phyloP scores from a whole-genome alignment of 352 stramenopile genomes.

The Globisporangium uncinulatum region DNA sequence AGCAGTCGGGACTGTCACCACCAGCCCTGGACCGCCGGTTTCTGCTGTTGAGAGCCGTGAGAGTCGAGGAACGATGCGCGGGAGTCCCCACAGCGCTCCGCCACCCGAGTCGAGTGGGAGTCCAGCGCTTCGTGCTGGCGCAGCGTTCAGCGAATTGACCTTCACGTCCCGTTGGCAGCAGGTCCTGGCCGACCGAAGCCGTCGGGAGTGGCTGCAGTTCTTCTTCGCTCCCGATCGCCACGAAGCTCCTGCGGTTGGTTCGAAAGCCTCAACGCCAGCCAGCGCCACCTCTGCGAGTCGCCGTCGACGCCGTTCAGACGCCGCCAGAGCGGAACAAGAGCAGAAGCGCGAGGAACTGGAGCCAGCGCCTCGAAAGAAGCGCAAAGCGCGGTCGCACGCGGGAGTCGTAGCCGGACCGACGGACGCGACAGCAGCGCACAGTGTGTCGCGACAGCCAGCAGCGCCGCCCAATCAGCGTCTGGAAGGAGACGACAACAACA shows the following conservation, averaged over 20 bases:
- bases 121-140: too few relatives aligned
- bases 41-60: too few relatives aligned
- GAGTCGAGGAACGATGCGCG: too few relatives aligned
- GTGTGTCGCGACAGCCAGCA: background rate
- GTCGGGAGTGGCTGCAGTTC: constrained; percentile 3
- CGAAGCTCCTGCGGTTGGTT: background rate
- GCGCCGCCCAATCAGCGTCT: background rate
- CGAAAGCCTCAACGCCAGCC: background rate
- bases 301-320: constrained; percentile 1
- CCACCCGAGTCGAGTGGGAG: too few relatives aligned
- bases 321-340: background rate
- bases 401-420: background rate
- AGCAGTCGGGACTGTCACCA: too few relatives aligned
- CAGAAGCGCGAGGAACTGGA: background rate
- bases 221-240: constrained; percentile 5
- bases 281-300: background rate
- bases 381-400: background rate
- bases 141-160: background rate
- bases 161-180: constrained; percentile 11
- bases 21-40: too few relatives aligned
- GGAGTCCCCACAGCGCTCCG: background rate
- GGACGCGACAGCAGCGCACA: background rate
- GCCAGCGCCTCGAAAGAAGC: constrained; percentile 3
- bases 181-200: constrained; percentile 6
- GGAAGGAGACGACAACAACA: background rate